Evolutionary conservation across 495 filamentous ascomycete genomes (phyloP).

Genomic region (Lindgomyces ingoldianus): DNA sequence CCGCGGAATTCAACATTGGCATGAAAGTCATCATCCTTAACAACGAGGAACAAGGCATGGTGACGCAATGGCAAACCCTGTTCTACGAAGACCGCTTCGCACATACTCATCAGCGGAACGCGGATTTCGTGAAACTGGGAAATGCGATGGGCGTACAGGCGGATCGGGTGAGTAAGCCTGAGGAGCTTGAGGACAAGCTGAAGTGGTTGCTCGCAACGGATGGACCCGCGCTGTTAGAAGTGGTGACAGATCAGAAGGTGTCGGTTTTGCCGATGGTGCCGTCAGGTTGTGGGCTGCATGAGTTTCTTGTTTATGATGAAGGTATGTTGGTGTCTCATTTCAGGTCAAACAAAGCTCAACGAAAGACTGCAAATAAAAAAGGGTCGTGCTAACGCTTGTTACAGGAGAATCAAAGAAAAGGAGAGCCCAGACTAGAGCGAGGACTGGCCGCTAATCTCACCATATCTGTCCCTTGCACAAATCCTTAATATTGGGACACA

Average conservation of each 20-base stretch:
- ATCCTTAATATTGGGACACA: background rate
- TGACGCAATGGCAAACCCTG: slow-evolving; percentile 92
- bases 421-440: slow-evolving; percentile 67
- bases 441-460: slow-evolving; percentile 53
- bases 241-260: slow-evolving; percentile 76
- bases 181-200: slow-evolving; percentile 73
- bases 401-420: slow-evolving; percentile 74
- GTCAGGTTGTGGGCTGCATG: slow-evolving; percentile 79
- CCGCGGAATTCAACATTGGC: slow-evolving; percentile 86
- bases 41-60: slow-evolving; percentile 97
- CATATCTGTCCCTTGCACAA: background rate
- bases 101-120: slow-evolving; percentile 88
- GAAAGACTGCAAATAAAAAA: background rate
- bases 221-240: slow-evolving; percentile 50
- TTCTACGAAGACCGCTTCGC: slow-evolving; percentile 93
- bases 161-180: slow-evolving; percentile 72
- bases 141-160: slow-evolving; percentile 55
- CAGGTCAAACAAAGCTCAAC: background rate
- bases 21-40: slow-evolving; percentile 91
- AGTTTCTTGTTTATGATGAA: slow-evolving; percentile 90
- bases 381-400: background rate
- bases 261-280: slow-evolving; percentile 98
- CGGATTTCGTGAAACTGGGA: slow-evolving; percentile 87
- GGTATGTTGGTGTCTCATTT: slow-evolving; percentile 50
- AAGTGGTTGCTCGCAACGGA: slow-evolving; percentile 80